Base-by-base conservation (phyloP, 2,329 filamentous ascomycete genomes). In the Ceratocystis huliohia region DNA sequence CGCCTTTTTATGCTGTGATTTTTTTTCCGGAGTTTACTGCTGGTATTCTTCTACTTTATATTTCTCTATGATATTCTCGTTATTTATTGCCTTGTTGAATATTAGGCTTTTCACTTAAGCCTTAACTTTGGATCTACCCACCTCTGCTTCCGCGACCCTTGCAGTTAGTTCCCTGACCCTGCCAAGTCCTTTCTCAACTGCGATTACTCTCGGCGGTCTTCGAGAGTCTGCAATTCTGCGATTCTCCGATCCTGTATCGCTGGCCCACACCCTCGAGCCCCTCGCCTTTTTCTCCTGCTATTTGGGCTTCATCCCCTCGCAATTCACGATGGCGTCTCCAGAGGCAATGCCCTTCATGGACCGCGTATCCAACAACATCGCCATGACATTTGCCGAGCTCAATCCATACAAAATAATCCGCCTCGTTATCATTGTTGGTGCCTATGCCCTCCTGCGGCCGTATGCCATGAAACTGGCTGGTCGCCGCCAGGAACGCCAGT, bases 381-480 rank as follows among this genome's bases (percentile, higher is more conserved):
- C 74, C 65, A 72, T 76, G 41, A 78, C 80, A 28, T 78, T 86
- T 69, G 74, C 75, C 69, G 76, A 75, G 69, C 80, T 86, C 78
- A 77, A 79, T 1, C 71, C 74, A 10, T 76, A 83, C 70, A 77
- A 80, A 53, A 85, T 81, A 79, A 80, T 94, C 71, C 88, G 89
- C 61, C 80, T 94, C 67, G 76, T 90, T 70, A 80, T 85, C 70
- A 82, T 91, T 69, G 82, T 91, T 22, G 84, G 89, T 71, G 86
- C 83, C 66, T 95, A 93, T 78, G 73, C 86, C 69, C 81, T 94
- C 64, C 72, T 91, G 28, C 85, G 90, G 0, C 89, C 89, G 0
- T 91, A 90, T 74, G 75, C 92, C 64, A 80, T 92, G 72, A 87
- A 87, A 72, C 75, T 84, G 46, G 85, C 84, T 71, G 83, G 81